These are phyloP conservation scores for Xylariaceae sp. DNA, from an alignment of 2,329 filamentous ascomycete species.

Conservation along the genomic window DNA sequence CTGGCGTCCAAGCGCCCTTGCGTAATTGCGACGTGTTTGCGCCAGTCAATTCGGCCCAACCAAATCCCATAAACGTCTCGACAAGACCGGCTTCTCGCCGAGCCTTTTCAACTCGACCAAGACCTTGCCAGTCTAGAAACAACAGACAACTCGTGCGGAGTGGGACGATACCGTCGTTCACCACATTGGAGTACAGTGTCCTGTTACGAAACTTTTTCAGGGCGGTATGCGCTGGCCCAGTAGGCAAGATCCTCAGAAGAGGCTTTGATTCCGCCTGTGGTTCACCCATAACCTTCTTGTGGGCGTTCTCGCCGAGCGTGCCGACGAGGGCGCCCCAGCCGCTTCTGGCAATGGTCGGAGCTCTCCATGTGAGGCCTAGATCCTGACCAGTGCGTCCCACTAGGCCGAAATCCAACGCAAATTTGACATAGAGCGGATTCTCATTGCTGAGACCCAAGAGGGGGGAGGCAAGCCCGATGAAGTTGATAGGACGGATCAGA, in stretches of 20 bases:
- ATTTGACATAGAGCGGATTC: slow-evolving; percentile 94
- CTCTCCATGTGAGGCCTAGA: slow-evolving; percentile 86
- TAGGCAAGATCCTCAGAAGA: slow-evolving; percentile 78
- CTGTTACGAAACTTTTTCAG: slow-evolving; percentile 82
- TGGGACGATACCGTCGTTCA: slow-evolving; percentile 95
- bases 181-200: slow-evolving; percentile 92
- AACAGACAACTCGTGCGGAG: slow-evolving; percentile 91
- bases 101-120: slow-evolving; percentile 90
- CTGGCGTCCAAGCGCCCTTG: slow-evolving; percentile 35
- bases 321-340: slow-evolving; percentile 85
- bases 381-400: slow-evolving; percentile 96
- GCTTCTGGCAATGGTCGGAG: slow-evolving; percentile 75
- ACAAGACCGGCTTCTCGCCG: slow-evolving; percentile 85
- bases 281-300: slow-evolving; percentile 51
- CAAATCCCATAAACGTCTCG: slow-evolving; percentile 86
- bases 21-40: slow-evolving; percentile 50
- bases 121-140: slow-evolving; percentile 92
- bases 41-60: slow-evolving; percentile 85
- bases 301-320: slow-evolving; percentile 63
- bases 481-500: slow-evolving; percentile 79
- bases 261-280: slow-evolving; percentile 78
- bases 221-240: slow-evolving; percentile 81
- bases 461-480: slow-evolving; percentile 79
- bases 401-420: slow-evolving; percentile 90
- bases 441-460: slow-evolving; percentile 93